Evolutionary conservation across 306 rosid species (phyloP), one percentile per base, ranked within the genome.

Genomic region (Styphnolobium japonicum): DNA sequence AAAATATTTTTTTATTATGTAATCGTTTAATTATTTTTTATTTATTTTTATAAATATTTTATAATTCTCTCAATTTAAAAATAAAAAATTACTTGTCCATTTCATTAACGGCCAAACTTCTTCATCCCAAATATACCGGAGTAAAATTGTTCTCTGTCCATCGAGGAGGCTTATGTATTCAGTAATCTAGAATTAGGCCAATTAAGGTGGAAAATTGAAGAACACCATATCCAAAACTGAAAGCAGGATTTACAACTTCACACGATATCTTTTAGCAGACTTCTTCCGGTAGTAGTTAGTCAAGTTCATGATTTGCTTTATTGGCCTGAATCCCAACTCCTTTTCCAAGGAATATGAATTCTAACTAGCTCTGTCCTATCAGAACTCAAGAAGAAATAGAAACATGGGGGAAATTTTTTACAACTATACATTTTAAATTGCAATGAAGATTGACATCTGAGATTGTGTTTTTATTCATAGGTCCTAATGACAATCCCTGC

Each of bases 351-450:
- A 18, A 63, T 21, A 19, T 52, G 31, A 65, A 71, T 76, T 70
- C 80, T 76, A 60, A 57, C 62, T 37, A 39, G 29, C 69, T 60
- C 27, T 56, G 6, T 65, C 69, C 62, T 55, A 51, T 18, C 16
- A 65, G 56, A 83, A 70, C 40, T 33, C 29, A 4, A 25, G 19
- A 48, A 36, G 85, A 69, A 71, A 75, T 52, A 62, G 3, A 11
- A 78, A 67, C 27, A 18, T 6, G 36, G 9, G 23, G 34, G 36
- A 82, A 78, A 22, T 31, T 40, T 58, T 67, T 52, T 78, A 75
- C 75, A 57, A 31, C 73, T 82, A 58, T 82, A 81, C 78, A 81
- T 55, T 70, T 64, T 27, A 16, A 21, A 3, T 49, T 42, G 79
- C 62, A 12, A 15, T 53, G 39, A 62, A 72, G 60, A 56, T 56